Evolutionary conservation across 495 filamentous ascomycete species (phyloP).

Genomic region (Aspergillus indologenus): DNA sequence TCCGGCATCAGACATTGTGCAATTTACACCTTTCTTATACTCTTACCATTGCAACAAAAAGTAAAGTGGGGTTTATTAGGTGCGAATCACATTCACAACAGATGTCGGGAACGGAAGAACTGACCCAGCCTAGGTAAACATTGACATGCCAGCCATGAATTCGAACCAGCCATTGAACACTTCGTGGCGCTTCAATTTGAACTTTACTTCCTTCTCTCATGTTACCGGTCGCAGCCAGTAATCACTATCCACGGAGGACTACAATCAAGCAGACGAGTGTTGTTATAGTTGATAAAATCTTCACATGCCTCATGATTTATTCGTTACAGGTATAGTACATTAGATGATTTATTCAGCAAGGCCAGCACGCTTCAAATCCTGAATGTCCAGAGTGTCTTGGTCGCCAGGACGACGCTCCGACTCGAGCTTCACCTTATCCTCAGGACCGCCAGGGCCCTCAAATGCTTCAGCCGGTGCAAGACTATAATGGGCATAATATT

Average conservation of each 20-base stretch:
- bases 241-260: too few relatives aligned
- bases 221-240: too few relatives aligned
- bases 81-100: not conserved
- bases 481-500: conserved; percentile 16
- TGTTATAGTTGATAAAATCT: not conserved
- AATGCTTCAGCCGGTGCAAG: conserved; percentile 47
- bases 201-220: not conserved
- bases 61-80: too few relatives aligned
- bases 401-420: conserved; percentile 40
- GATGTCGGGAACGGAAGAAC: not conserved
- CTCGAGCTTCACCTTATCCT: conserved; percentile 42
- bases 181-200: not conserved
- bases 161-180: not conserved
- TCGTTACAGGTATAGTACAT: conserved; percentile 4
- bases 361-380: conserved; percentile 29
- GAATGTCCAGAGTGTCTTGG: conserved; percentile 37
- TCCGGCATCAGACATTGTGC: too few relatives aligned
- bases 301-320: not conserved
- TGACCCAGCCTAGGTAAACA: not conserved
- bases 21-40: too few relatives aligned
- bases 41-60: too few relatives aligned
- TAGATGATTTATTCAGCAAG: conserved; percentile 19
- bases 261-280: too few relatives aligned
- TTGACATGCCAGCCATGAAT: not conserved
- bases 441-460: conserved; percentile 50